Evolutionary conservation across 306 rosid species (phyloP), one percentile per base, ranked within the genome.

Genomic region (Quercus wislizeni): DNA sequence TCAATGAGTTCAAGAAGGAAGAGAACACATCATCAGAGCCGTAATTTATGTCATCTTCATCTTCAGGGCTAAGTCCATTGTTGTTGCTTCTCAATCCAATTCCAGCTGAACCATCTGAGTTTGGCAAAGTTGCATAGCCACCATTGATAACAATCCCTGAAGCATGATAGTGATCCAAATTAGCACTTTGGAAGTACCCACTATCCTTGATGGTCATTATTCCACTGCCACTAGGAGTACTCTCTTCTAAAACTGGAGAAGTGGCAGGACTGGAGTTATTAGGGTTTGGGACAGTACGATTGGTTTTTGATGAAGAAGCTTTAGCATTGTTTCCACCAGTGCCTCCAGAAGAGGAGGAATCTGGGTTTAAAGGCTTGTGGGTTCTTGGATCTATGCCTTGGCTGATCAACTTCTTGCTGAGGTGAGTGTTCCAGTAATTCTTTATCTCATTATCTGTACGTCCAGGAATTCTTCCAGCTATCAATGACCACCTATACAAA

Each of bases 331-430:
- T 2, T 18, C 54, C 54, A 13, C 54, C 6, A 13, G 12, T 4
- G 23, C 54, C 54, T 11, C 54, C 6, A 18, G 12, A 6, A 31
- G 55, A 54, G 52, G 76, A 69, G 2, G 65, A 71, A 2, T 76
- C 78, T 18, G 82, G 80, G 51, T 64, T 74, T 9, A 93, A 79
- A 25, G 98, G 98, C 83, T 91, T 93, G 81, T 93, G 98, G 15
- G 98, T 93, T 76, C 98, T 84, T 0, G 98, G 98, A 86, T 93
- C 98, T 70, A 93, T 93, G 58, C 98, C 98, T 83, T 93, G 97
- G 56, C 84, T 85, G n/a, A 93, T 91, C 20, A 93, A 89, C 86
- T 93, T 93, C 86, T 93, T 93, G 76, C 98, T 93, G 1, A 93
- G 92, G 87, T 93, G 98, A 18, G 97, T 93, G 81, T 93, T 93